Evolutionary conservation across 805 yeast genomes (phyloP), one percentile per base, ranked within the genome.

Genomic region (Metschnikowia shivogae): DNA sequence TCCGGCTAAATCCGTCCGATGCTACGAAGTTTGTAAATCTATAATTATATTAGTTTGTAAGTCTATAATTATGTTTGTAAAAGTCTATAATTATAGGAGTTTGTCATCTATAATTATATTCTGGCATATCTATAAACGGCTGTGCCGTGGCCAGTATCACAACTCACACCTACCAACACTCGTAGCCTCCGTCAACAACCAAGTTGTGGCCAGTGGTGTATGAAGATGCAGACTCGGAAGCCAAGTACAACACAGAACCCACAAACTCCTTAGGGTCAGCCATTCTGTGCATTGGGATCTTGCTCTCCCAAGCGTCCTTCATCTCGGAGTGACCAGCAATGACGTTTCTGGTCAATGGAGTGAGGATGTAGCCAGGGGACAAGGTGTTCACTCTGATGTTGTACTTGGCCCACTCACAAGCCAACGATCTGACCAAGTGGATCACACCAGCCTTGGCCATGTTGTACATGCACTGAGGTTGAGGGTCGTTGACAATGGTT

Each of bases 361-460:
- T 85, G 55, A 82, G 76, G 49, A 86, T 86, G 71, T 86, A 86
- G 39, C 92, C 93, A 36, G 93, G 93, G 33, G 86, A 79, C 53
- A 86, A 68, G 28, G 90, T 78, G 70, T 86, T 85, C 55, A 86
- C 88, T 64, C 92, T 78, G 59, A 84, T 82, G 57, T 79, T 78
- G 67, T 78, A 80, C 56, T 78, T 74, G 41, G 93, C 86, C 93
- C 93, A 86, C 65, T 86, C 95, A 50, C 83, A 78, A 34, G 89
- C 93, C 55, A 86, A 69, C 3, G 90, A 78, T 62, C 80, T 79
- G 44, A 78, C 86, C 75, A 86, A 70, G 67, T 86, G 93, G 57
- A 85, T 84, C 35, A 85, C 92, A 61, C 90, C 93, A 13, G 93
- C 93, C 70, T 86, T 86, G 56, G 92, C 76, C 86, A 84, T 82